Evolutionary conservation across 2,329 filamentous ascomycete genomes (phyloP).

Genomic region (Bipolaris cookei): DNA sequence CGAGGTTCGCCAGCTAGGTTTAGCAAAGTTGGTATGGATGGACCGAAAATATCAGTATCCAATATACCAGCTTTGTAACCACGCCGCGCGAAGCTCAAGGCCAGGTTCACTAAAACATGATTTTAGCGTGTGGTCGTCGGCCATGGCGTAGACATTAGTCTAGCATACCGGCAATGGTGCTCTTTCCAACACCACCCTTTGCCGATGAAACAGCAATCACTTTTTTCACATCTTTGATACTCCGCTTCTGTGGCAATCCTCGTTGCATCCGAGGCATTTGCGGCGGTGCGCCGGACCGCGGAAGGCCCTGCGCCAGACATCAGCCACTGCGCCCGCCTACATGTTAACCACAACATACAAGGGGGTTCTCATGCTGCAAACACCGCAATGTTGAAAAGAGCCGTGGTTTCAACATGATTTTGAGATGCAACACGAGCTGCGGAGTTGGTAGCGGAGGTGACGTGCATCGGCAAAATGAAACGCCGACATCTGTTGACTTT

Average conservation of each 20-base stretch:
- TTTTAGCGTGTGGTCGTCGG: slow-evolving; percentile 5
- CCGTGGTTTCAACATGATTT: slow-evolving; percentile 52
- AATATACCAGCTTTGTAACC: slow-evolving; percentile 86
- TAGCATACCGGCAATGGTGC: slow-evolving; percentile 77
- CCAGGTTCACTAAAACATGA: slow-evolving; percentile 70
- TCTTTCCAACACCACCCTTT: slow-evolving; percentile 98
- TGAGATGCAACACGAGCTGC: slow-evolving; percentile 13
- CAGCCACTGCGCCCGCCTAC: slow-evolving; percentile 1
- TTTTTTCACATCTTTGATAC: slow-evolving; percentile 83
- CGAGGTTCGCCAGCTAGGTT: slow-evolving; percentile 80
- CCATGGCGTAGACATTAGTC: not conserved
- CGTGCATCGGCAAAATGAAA: slow-evolving; percentile 26
- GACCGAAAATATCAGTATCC: slow-evolving; percentile 96
- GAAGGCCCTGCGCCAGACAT: slow-evolving; percentile 70
- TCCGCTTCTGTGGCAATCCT: slow-evolving; percentile 79
- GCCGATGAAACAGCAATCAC: slow-evolving; percentile 97
- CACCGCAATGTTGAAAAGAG: slow-evolving; percentile 60
- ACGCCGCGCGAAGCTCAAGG: slow-evolving; percentile 81
- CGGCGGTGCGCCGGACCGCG: slow-evolving; percentile 71
- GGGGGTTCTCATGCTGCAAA: slow-evolving; percentile 81
- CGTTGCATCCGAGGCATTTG: slow-evolving; percentile 77
- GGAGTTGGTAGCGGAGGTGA: slow-evolving; percentile 35
- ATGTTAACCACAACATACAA: slow-evolving; percentile 61
- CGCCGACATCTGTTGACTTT: slow-evolving; percentile 34
- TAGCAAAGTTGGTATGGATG: slow-evolving; percentile 89